phyloP scores from a whole-genome alignment of 257 asterid genomes.

The Leptodermis oblonga region DNA sequence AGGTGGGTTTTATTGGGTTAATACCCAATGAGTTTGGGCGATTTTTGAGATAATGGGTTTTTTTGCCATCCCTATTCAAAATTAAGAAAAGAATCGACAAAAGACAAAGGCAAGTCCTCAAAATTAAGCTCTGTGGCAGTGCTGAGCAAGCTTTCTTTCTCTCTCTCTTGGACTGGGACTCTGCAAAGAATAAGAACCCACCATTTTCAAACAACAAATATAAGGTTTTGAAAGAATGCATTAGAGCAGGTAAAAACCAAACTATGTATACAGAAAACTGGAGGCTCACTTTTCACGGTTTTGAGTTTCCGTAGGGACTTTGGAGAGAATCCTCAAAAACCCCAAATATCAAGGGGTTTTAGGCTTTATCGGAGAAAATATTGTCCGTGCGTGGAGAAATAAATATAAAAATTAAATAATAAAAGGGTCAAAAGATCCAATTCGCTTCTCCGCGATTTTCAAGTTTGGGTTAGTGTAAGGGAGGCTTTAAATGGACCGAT shows the following conservation, averaged over 20 bases:
- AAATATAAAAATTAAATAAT: no score
- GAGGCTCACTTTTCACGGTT: constrained; percentile 5
- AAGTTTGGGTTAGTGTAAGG: no score
- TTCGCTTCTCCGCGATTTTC: no score
- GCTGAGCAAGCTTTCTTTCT: constrained; percentile 19
- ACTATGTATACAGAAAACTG: constrained; percentile 26
- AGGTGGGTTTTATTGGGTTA: no score
- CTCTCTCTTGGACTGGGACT: constrained; percentile 32
- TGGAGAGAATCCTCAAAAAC: constrained; percentile 31
- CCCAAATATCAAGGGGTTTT: constrained; percentile 33
- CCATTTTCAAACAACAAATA: constrained; percentile 45
- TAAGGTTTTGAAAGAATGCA: constrained; percentile 23
- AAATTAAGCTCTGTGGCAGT: constrained; percentile 18
- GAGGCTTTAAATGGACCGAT: no score
- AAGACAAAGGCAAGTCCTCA: constrained; percentile 38
- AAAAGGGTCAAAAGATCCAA: no score
- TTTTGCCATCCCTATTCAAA: no score
- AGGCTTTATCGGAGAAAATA: neutral
- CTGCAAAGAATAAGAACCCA: constrained; percentile 31
- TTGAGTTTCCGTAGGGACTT: constrained; percentile 7
- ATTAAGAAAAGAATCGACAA: constrained; percentile 58
- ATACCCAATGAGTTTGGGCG: no score
- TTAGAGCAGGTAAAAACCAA: constrained; percentile 20
- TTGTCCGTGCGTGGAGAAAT: neutral
- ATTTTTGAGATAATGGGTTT: no score